A percentile compares a stretch with the other conserved stretches of the same genome.
phyloP scores from a whole-genome alignment of 768 basidiomycete species.

The Xerocomus potaroensis region DNA sequence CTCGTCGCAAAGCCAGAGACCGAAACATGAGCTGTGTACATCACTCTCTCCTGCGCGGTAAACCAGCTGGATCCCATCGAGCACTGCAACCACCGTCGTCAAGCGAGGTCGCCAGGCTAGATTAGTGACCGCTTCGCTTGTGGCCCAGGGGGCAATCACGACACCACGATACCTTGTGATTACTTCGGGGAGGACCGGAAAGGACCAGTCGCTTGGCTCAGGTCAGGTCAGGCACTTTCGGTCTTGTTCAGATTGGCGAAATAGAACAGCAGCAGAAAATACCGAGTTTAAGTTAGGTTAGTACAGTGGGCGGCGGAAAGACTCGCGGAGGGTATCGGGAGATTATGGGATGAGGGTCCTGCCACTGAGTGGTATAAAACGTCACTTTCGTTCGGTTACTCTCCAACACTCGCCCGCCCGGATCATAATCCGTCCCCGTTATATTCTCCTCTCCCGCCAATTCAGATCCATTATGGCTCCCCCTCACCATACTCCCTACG shows the following conservation, averaged over 20 bases:
- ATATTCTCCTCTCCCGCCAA: not conserved
- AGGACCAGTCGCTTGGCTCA: too few relatives aligned
- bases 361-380: slow-evolving; percentile 28
- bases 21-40: too few relatives aligned
- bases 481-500: slow-evolving; percentile 74
- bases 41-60: too few relatives aligned
- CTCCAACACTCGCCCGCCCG: slow-evolving; percentile 8
- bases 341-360: slow-evolving; percentile 30
- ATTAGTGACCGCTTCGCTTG: too few relatives aligned
- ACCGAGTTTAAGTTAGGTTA: too few relatives aligned
- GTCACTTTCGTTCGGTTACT: slow-evolving; percentile 2
- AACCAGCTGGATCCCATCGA: too few relatives aligned
- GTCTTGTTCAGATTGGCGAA: not conserved
- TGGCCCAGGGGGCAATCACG: too few relatives aligned
- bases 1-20: too few relatives aligned
- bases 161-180: not conserved
- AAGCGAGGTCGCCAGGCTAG: too few relatives aligned
- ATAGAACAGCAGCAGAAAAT: too few relatives aligned
- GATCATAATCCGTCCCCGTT: slow-evolving; percentile 21
- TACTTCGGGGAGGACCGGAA: not conserved
- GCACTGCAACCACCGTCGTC: not conserved
- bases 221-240: too few relatives aligned
- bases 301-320: slow-evolving; percentile 18
- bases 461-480: slow-evolving; percentile 50
- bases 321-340: slow-evolving; percentile 23